Evolutionary conservation across 2,329 filamentous ascomycete genomes (phyloP).

Genomic region (Penicillium brasilianum): DNA sequence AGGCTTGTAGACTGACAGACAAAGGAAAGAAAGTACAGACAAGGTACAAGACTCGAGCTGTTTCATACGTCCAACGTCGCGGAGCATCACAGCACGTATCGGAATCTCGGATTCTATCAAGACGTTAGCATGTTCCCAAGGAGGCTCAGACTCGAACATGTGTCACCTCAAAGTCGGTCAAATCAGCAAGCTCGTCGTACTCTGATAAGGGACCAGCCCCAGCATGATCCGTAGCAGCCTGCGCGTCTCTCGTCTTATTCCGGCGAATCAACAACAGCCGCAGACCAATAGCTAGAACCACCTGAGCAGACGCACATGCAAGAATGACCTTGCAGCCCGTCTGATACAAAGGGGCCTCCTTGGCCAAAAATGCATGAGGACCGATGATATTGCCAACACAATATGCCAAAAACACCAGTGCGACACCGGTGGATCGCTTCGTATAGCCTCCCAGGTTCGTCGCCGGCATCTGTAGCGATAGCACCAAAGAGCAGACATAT

Average conservation of each 20-base stretch:
- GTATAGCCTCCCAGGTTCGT: constrained; percentile 56
- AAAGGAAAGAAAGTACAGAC: background rate
- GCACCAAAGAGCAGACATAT: constrained; percentile 58
- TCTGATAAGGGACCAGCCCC: background rate
- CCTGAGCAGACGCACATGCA: constrained; percentile 35
- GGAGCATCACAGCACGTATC: constrained; percentile 44
- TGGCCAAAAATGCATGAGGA: constrained; percentile 51
- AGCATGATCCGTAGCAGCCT: constrained; percentile 1
- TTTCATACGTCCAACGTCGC: too few species aligned
- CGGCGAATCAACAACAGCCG: constrained; percentile 25
- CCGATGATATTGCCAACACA: constrained; percentile 54
- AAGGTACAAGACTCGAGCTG: background rate
- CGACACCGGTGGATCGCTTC: constrained; percentile 56
- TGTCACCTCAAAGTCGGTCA: constrained; percentile 38
- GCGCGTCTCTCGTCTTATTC: constrained; percentile 28
- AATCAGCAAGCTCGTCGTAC: constrained; percentile 27
- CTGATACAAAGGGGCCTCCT: constrained; percentile 53
- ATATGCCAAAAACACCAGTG: constrained; percentile 52
- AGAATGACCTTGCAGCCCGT: constrained; percentile 60
- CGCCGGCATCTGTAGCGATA: constrained; percentile 53
- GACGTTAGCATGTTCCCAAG: background rate
- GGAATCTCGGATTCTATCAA: constrained; percentile 27
- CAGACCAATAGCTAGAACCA: constrained; percentile 26
- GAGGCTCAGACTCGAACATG: background rate
- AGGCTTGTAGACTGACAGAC: background rate